Evolutionary conservation across 163 green algal species (phyloP).

Genomic region (Scenedesmus sp.): DNA sequence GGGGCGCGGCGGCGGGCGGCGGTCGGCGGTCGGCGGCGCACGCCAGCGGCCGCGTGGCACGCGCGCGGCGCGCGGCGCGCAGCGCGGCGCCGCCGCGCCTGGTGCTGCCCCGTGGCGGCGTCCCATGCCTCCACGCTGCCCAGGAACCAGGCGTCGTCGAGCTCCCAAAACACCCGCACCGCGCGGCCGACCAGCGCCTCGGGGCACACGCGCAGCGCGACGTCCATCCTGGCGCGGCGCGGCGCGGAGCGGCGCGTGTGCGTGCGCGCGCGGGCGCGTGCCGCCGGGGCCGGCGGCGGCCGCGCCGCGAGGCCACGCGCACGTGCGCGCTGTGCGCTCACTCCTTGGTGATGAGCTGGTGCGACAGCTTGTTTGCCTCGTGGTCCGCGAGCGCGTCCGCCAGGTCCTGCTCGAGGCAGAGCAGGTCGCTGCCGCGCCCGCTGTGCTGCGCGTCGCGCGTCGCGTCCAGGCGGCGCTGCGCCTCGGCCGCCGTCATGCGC

Average conservation of each 20-base stretch:
- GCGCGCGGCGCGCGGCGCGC: too few relatives aligned
- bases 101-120: conserved; percentile 49
- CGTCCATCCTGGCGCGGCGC: conserved; percentile 40
- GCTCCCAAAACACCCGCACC: conserved; percentile 63
- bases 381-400: conserved; percentile 3
- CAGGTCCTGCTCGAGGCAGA: conserved; percentile 31
- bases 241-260: background rate
- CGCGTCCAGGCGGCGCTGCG: conserved; percentile 20
- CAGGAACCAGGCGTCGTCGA: conserved; percentile 63
- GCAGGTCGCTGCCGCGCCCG: conserved; percentile 19
- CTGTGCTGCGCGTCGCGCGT: too few relatives aligned
- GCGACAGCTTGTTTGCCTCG: background rate
- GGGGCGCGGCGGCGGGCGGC: too few relatives aligned
- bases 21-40: too few relatives aligned
- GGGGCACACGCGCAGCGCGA: conserved; percentile 55
- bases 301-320: too few relatives aligned
- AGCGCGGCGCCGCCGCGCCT: conserved; percentile 3
- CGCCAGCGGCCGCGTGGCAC: too few relatives aligned
- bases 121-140: conserved; percentile 35
- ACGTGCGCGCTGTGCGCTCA: too few relatives aligned
- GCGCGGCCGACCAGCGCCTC: conserved; percentile 60
- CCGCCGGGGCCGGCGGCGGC: too few relatives aligned
- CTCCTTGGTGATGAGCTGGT: conserved; percentile 17
- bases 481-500: conserved; percentile 9
- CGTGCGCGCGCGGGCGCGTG: too few relatives aligned